Evolutionary conservation across 352 stramenopile genomes (phyloP), one percentile per base, ranked within the genome.

Genomic region (Blastocystis sp.): DNA sequence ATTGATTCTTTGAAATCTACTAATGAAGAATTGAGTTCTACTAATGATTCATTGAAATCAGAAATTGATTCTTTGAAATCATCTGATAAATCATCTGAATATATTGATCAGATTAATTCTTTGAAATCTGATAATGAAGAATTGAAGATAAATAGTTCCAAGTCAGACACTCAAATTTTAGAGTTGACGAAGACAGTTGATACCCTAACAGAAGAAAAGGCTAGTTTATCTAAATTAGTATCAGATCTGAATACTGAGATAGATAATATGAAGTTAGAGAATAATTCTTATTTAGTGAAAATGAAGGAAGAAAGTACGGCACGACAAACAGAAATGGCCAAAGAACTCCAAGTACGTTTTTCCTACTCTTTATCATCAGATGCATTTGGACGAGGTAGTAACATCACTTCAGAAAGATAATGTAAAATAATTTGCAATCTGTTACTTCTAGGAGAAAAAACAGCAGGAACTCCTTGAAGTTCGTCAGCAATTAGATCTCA

Each of bases 381-480:
- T 9, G 43, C 45, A 41, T 6, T 45, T 84, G 23, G 53, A 84
- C 5, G 41, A 8, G 9, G 53, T 84, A 11, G 53, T 61, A 9
- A 3, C 1, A 7, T 29, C 53, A 0, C 56, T 84, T 13, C 53
- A 47, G 29, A 23, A 18, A n/a, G 73, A 84, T 11, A 84, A 84
- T 45, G 73, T 84, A 18, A 0, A 20, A 15, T 61, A 47, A 34
- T 18, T 20, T 41, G 15, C 9, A 34, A 11, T 61, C 50, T 26
- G 20, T 80, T n/a, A 80, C 11, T 20, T 34, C n/a, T 84, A 84
- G 73, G 47, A 84, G 20, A 26, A 23, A 29, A 84, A 84, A 20
- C 73, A 69, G 50, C n/a, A 59, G 18, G 56, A 64, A 41, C 6
- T 84, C 6, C 73, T 84, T 20, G 73, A 18, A 1, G 13, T 66